These are phyloP conservation scores for Gyromitra esculenta DNA, from an alignment of 2,329 filamentous ascomycete species.

Conservation along the genomic window DNA sequence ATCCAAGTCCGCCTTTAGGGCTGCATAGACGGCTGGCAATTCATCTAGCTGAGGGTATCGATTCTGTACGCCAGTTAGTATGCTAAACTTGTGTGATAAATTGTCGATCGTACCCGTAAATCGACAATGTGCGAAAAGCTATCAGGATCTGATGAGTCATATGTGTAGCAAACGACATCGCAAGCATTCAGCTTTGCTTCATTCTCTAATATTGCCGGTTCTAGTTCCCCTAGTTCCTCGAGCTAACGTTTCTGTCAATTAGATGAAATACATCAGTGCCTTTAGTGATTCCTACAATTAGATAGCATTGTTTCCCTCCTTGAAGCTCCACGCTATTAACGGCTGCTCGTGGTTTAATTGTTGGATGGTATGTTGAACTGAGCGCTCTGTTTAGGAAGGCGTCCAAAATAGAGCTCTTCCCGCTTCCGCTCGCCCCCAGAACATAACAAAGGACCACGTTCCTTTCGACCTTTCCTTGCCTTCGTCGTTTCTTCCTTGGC, in stretches of 20 bases:
- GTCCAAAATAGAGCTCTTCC: slow-evolving; percentile 86
- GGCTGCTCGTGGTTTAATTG: slow-evolving; percentile 90
- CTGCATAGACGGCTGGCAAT: slow-evolving; percentile 90
- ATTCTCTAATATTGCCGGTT: slow-evolving; percentile 93
- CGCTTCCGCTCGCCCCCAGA: slow-evolving; percentile 82
- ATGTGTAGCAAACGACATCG: slow-evolving; percentile 92
- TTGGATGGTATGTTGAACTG: slow-evolving; percentile 83
- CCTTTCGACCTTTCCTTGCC: slow-evolving; percentile 85
- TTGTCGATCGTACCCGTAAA: slow-evolving; percentile 65
- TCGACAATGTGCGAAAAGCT: slow-evolving; percentile 92
- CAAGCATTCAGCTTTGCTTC: slow-evolving; percentile 88
- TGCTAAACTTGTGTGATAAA: not conserved
- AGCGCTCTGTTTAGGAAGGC: slow-evolving; percentile 92
- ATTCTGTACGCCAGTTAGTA: slow-evolving; percentile 59
- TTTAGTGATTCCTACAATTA: slow-evolving; percentile 68
- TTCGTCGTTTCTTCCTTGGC: slow-evolving; percentile 82
- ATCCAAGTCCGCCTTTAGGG: slow-evolving; percentile 93
- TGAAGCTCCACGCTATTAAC: slow-evolving; percentile 97
- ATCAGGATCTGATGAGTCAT: slow-evolving; percentile 96
- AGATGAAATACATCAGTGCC: not conserved
- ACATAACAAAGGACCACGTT: slow-evolving; percentile 96
- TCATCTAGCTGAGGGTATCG: slow-evolving; percentile 85
- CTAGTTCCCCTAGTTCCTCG: slow-evolving; percentile 93
- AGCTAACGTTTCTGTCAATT: slow-evolving; percentile 62
- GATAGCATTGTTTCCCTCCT: slow-evolving; percentile 94